Evolutionary conservation across 805 yeast species (phyloP).

Genomic region (Ogataea angusta): DNA sequence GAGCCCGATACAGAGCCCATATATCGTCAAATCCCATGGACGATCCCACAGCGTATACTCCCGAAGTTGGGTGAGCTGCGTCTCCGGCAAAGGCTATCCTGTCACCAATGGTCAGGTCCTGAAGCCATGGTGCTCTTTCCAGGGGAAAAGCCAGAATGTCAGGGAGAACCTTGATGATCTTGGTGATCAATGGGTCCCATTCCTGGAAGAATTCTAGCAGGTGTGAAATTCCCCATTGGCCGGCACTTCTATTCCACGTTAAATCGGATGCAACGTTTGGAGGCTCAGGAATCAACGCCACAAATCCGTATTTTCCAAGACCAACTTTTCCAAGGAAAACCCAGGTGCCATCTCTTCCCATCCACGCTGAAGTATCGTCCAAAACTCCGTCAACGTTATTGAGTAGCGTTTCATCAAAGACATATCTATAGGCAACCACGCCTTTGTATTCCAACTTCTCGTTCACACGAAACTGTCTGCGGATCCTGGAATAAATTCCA

Average conservation of each 20-base stretch:
- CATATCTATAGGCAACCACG: background rate
- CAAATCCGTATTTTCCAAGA: background rate
- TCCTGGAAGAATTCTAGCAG: background rate
- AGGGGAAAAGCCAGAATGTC: slow-evolving; percentile 1
- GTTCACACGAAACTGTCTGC: background rate
- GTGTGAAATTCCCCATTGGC: background rate
- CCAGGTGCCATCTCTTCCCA: slow-evolving; percentile 1
- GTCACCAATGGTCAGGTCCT: background rate
- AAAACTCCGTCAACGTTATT: background rate
- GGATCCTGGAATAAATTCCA: background rate
- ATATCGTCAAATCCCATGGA: no score
- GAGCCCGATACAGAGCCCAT: no score
- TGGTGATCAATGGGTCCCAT: background rate
- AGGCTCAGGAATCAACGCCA: background rate
- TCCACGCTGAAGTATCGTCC: slow-evolving; percentile 1
- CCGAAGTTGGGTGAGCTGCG: background rate
- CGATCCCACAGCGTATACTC: background rate
- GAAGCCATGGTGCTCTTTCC: slow-evolving; percentile 4
- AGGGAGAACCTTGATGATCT: background rate
- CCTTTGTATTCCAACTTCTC: background rate
- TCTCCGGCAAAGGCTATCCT: background rate
- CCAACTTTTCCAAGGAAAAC: slow-evolving; percentile 1
- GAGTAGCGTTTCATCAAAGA: background rate
- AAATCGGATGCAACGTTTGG: background rate
- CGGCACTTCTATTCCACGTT: background rate